Conservation (phyloP, 2,329 filamentous ascomycete genomes). For the Ophiostoma sp. region DNA sequence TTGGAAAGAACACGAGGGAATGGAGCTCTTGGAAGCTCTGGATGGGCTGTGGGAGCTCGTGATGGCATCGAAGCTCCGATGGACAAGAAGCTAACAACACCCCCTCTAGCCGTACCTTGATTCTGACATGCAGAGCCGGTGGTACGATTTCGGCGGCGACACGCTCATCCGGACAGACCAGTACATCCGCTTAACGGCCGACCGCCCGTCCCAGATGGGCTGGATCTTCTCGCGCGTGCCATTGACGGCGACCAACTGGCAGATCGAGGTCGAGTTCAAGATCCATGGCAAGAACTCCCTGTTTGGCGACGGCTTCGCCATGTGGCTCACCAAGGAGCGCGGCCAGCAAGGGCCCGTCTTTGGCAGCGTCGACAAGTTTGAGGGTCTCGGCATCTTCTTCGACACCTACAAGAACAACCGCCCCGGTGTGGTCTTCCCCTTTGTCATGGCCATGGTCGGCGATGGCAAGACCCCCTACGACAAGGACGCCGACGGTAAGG, state of each 20-base stretch:
- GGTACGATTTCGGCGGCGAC: slow-evolving; percentile 98
- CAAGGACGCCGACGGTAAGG: slow-evolving; percentile 91
- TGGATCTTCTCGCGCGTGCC: slow-evolving; percentile 95
- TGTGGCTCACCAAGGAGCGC: slow-evolving; percentile 97
- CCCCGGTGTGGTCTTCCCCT: slow-evolving; percentile 91
- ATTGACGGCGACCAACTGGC: slow-evolving; percentile 97
- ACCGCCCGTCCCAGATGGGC: slow-evolving; percentile 85
- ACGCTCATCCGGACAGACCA: slow-evolving; percentile 75
- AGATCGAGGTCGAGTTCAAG: slow-evolving; percentile 95
- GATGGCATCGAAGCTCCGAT: background rate
- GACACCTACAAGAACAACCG: slow-evolving; percentile 99
- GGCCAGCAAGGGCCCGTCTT: slow-evolving; percentile 81
- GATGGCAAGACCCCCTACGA: slow-evolving; percentile 89
- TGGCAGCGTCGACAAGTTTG: slow-evolving; percentile 82
- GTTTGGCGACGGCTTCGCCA: slow-evolving; percentile 93
- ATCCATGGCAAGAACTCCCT: slow-evolving; percentile 86
- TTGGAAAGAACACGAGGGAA: background rate
- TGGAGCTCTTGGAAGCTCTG: background rate
- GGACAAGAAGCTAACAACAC: background rate
- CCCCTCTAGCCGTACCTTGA: slow-evolving; percentile 81
- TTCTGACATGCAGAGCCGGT: slow-evolving; percentile 95
- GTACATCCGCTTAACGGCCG: slow-evolving; percentile 88
- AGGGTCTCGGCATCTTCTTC: slow-evolving; percentile 92
- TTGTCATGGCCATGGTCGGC: slow-evolving; percentile 97
- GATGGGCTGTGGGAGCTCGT: background rate